Evolutionary conservation across 495 filamentous ascomycete genomes (phyloP), one percentile per base, ranked within the genome.

Genomic region (Annulohypoxylon nitens): DNA sequence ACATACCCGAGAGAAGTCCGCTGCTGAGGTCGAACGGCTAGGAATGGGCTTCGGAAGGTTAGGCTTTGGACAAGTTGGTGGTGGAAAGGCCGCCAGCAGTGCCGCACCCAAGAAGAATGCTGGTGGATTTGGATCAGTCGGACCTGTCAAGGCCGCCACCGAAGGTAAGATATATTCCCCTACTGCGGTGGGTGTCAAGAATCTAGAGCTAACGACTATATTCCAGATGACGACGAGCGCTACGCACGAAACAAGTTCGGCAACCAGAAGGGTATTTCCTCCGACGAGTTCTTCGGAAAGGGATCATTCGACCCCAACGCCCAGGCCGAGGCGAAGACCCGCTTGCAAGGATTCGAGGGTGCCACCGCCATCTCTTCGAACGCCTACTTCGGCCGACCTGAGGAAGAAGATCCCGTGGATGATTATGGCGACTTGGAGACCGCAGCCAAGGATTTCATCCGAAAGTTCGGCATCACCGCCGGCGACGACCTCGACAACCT

Each of bases 241-340:
- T 94, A 90, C 75, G 93, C 93, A 2, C 90, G 92, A 66, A 78
- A 79, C 86, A 95, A 95, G 78, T 99, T 99, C 72, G 96, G 95
- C 64, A 81, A 79, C 60, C 96, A 99, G 82, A 98, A 97, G 85
- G 92, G 92, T 79, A 99, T 99, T 73, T 97, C 94, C 1, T 97
- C 93, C 3, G 96, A 99, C 81, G 96, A 99, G 75, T 98, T 97
- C 84, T 99, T 99, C 79, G 94, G 95, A 66, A 95, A 95, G 75
- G 92, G 93, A 26, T 82, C 87, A 57, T 98, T 91, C 78, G 93
- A 99, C 74, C 89, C 95, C 33, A 83, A 84, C 37, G 90, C 91
- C 3, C 91, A 95, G 76, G 86, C 91, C 48, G 95, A 98, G 84
- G 94, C 96, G 58, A 95, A 96, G 82, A 83, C 87, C 11, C 89